These are phyloP conservation scores for Sphagnurus paluster DNA, from an alignment of 1,284 basidiomycete genomes.

Conservation along the genomic window DNA sequence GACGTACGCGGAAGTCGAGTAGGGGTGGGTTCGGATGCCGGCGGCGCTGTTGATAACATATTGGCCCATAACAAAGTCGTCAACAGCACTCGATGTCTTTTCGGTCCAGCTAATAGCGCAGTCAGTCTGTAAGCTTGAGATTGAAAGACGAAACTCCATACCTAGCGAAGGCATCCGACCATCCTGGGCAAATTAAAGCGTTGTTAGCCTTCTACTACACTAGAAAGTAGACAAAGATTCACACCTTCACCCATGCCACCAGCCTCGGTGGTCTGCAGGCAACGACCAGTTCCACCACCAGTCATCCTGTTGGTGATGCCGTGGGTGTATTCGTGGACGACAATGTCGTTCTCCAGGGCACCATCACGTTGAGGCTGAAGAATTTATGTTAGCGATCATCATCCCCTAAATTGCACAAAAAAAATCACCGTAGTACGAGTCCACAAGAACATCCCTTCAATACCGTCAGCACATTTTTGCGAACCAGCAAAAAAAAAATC, in stretches of 20 bases:
- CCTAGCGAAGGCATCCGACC: conserved; percentile 49
- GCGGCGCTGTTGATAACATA: conserved; percentile 32
- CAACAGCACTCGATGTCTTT: conserved; percentile 30
- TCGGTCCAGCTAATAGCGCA: conserved; percentile 35
- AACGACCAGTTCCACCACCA: conserved; percentile 44
- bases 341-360: conserved; percentile 43
- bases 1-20: conserved; percentile 23
- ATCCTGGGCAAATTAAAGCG: conserved; percentile 23
- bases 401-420: conserved; percentile 3
- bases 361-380: conserved; percentile 35
- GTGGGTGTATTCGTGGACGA: conserved; percentile 44
- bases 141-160: conserved; percentile 19
- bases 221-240: background rate
- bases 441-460: conserved; percentile 43
- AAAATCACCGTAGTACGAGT: conserved; percentile 29
- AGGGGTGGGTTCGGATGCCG: conserved; percentile 28
- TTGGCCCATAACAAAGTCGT: conserved; percentile 36
- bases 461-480: conserved; percentile 17
- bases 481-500: background rate
- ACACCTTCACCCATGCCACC: conserved; percentile 43
- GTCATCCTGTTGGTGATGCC: conserved; percentile 47
- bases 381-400: too few species aligned
- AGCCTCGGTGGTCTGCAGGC: conserved; percentile 45
- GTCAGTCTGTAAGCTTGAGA: conserved; percentile 21
- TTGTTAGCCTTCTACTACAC: background rate